Evolutionary conservation across 2,329 filamentous ascomycete species (phyloP).

Genomic region (Parastagonospora nodorum): DNA sequence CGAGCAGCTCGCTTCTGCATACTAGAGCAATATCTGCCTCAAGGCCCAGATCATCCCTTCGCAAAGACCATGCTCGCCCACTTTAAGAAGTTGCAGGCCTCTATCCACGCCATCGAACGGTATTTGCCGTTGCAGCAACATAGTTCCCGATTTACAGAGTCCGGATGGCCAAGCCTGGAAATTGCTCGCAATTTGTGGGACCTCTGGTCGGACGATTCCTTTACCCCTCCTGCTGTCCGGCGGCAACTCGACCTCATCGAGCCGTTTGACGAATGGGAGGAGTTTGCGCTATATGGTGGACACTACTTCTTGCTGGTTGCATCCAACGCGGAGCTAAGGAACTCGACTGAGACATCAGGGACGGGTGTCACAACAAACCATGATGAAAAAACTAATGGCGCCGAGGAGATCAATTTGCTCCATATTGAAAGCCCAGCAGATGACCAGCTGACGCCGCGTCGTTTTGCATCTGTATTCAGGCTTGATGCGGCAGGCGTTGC

Average conservation of each 20-base stretch:
- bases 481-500: conserved; percentile 38
- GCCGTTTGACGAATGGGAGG: conserved; percentile 95
- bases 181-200: conserved; percentile 75
- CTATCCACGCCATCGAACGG: conserved; percentile 72
- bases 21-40: conserved; percentile 83
- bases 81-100: conserved; percentile 79
- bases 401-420: conserved; percentile 19
- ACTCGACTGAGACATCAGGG: conserved; percentile 11
- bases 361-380: conserved; percentile 4
- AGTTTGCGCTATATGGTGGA: conserved; percentile 81
- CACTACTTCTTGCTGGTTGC: conserved; percentile 84
- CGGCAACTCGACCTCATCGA: conserved; percentile 71
- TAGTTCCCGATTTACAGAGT: conserved; percentile 65
- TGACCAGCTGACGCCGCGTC: conserved; percentile 33
- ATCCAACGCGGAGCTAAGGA: conserved; percentile 45
- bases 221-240: conserved; percentile 66
- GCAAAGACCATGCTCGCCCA: conserved; percentile 83
- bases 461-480: conserved; percentile 48
- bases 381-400: conserved; percentile 4
- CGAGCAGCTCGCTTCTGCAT: conserved; percentile 76
- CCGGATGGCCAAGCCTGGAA: conserved; percentile 70
- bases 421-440: conserved; percentile 14
- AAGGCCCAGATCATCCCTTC: conserved; percentile 79
- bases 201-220: conserved; percentile 73
- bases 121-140: conserved; percentile 74